These are phyloP conservation scores for Colletotrichum echinochloae DNA, from an alignment of 2,329 filamentous ascomycete species.

Conservation along the genomic window DNA sequence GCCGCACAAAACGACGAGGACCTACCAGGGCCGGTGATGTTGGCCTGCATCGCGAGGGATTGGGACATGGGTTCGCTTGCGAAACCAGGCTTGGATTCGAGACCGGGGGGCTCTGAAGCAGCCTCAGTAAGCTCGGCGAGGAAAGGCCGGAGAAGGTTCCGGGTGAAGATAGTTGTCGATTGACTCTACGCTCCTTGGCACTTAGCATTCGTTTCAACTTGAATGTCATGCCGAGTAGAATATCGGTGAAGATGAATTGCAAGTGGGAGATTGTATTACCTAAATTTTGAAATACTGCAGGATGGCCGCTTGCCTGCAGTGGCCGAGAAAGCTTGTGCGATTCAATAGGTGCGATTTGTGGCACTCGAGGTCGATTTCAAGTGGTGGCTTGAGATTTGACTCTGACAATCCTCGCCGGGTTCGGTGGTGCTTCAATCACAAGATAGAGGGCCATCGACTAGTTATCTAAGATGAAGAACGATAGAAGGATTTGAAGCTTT, in stretches of 20 bases:
- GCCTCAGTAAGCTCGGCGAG: not conserved
- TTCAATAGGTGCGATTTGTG: conserved; percentile 19
- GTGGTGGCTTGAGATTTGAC: conserved; percentile 32
- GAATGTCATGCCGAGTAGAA: conserved; percentile 14
- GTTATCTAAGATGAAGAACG: not conserved
- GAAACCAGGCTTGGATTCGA: conserved; percentile 5
- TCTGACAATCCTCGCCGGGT: conserved; percentile 12
- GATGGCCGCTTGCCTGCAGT: not conserved
- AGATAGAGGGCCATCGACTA: not conserved
- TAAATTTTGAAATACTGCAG: not conserved
- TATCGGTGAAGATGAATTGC: not conserved
- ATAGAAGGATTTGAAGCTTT: not conserved
- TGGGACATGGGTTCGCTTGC: conserved; percentile 32
- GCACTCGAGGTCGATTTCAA: conserved; percentile 24
- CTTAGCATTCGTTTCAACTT: conserved; percentile 30
- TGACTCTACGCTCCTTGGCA: conserved; percentile 8
- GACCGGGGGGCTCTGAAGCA: not conserved
- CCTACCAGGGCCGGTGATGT: conserved; percentile 29
- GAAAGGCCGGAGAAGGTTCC: conserved; percentile 1
- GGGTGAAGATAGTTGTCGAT: conserved; percentile 4
- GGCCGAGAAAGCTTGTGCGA: conserved; percentile 3
- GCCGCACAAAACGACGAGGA: not conserved
- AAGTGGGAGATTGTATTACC: conserved; percentile 11
- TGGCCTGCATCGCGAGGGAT: conserved; percentile 29
- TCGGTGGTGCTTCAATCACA: conserved; percentile 2